These are phyloP conservation scores for Pterocarpus santalinus DNA, from an alignment of 306 rosid genomes.

Conservation along the genomic window DNA sequence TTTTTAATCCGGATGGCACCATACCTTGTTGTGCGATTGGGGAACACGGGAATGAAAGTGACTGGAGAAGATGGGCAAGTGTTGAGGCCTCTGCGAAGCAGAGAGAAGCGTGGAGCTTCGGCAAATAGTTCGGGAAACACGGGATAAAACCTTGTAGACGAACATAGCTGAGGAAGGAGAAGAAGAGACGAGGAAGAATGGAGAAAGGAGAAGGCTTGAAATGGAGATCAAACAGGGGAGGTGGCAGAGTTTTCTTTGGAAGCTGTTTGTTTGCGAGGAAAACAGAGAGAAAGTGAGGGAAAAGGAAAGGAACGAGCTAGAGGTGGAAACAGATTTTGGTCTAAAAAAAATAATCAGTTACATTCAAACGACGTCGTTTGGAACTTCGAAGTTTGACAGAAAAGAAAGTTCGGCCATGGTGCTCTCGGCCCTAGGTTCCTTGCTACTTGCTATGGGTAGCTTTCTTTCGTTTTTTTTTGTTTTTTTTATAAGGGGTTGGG, in stretches of 20 bases:
- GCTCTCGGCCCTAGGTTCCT: too few species aligned
- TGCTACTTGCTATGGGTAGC: too few species aligned
- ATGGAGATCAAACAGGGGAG: neutral
- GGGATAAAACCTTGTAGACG: slow-evolving; percentile 56
- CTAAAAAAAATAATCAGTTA: neutral
- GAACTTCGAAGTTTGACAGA: too few species aligned
- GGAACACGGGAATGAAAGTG: slow-evolving; percentile 56
- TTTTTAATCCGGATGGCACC: neutral
- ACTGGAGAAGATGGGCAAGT: slow-evolving; percentile 46
- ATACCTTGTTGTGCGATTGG: slow-evolving; percentile 54
- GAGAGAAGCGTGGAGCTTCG: slow-evolving; percentile 58
- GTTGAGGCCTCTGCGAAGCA: slow-evolving; percentile 48
- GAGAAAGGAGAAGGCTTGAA: slow-evolving; percentile 13
- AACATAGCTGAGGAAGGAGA: slow-evolving; percentile 55
- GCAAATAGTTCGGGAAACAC: slow-evolving; percentile 45
- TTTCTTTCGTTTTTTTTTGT: too few species aligned
- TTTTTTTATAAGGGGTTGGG: too few species aligned
- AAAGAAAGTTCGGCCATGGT: too few species aligned
- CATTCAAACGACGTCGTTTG: neutral
- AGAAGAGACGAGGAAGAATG: slow-evolving; percentile 20
- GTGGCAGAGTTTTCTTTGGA: neutral
- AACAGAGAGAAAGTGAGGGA: neutral
- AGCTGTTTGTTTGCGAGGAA: neutral
- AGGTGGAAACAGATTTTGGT: neutral
- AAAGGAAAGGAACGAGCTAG: neutral